Percentiles rank a stretch among this genome's conserved stretches.
Conservation (phyloP, 2,329 filamentous ascomycete species). For the Fonsecaea erecta region DNA sequence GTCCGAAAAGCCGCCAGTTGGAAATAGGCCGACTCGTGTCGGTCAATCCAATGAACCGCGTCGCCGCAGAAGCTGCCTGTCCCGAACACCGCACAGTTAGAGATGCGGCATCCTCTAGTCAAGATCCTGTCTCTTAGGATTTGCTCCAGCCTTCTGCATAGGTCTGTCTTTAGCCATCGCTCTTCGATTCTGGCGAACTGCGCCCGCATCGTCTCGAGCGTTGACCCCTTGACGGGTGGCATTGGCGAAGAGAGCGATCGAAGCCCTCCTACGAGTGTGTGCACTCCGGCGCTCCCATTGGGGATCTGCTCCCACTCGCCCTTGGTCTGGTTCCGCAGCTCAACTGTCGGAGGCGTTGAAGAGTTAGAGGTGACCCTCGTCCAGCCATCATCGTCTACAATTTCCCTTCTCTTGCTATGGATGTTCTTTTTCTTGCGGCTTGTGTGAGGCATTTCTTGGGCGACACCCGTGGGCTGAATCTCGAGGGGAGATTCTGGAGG, state of each 20-base stretch:
- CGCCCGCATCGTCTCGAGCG: slow-evolving; percentile 14
- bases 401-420: slow-evolving; percentile 24
- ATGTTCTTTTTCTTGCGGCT: slow-evolving; percentile 26
- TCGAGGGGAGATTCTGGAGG: background rate
- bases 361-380: slow-evolving; percentile 20
- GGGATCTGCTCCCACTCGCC: background rate
- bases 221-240: slow-evolving; percentile 9
- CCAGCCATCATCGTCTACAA: slow-evolving; percentile 33
- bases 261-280: no score
- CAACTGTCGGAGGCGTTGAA: background rate
- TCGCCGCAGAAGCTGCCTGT: slow-evolving; percentile 32
- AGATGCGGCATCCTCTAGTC: slow-evolving; percentile 4
- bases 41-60: slow-evolving; percentile 25
- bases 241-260: slow-evolving; percentile 3
- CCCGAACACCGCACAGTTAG: slow-evolving; percentile 29
- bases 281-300: background rate
- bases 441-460: slow-evolving; percentile 31
- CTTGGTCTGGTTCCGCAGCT: background rate
- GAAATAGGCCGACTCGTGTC: slow-evolving; percentile 27
- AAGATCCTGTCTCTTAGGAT: background rate
- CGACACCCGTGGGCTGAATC: background rate
- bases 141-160: slow-evolving; percentile 13
- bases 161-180: slow-evolving; percentile 17
- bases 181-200: slow-evolving; percentile 16
- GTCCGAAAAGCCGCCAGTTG: slow-evolving; percentile 32